phyloP scores from a whole-genome alignment of 129 eudicot species.

The Solidago caesia region DNA sequence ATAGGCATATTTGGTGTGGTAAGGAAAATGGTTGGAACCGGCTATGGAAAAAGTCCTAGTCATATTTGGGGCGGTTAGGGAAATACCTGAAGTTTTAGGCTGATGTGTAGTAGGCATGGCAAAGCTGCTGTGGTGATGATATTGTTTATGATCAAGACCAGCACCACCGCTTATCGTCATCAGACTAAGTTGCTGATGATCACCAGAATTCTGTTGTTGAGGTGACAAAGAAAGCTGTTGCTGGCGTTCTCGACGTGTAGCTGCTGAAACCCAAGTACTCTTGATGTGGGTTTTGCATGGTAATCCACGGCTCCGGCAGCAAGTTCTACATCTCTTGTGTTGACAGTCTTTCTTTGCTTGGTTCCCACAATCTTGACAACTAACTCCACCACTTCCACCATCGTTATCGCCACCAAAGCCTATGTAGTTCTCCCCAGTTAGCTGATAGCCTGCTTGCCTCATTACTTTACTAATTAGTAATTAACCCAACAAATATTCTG shows the following conservation, averaged over 20 bases:
- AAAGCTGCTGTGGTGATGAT: constrained; percentile 10
- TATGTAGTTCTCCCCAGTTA: constrained; percentile 23
- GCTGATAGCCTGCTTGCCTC: constrained; percentile 33
- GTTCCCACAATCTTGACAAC: constrained; percentile 45
- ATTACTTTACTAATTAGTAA: neutral
- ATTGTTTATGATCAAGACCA: constrained; percentile 7
- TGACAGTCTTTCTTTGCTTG: constrained; percentile 27
- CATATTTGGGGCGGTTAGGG: no score
- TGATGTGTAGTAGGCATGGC: constrained; percentile 9
- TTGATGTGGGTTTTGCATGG: constrained; percentile 66
- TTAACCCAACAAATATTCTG: neutral
- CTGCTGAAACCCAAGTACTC: constrained; percentile 82
- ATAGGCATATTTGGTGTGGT: no score
- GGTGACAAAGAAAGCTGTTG: constrained; percentile 38
- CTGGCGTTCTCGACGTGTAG: constrained; percentile 61
- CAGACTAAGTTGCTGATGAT: constrained; percentile 21
- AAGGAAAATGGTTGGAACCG: no score
- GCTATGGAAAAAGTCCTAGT: no score
- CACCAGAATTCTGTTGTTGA: constrained; percentile 20
- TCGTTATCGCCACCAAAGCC: constrained; percentile 30
- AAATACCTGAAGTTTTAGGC: constrained; percentile 18
- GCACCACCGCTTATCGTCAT: constrained; percentile 32
- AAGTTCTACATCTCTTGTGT: constrained; percentile 67
- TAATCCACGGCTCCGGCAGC: constrained; percentile 72
- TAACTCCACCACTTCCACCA: constrained; percentile 28